phyloP scores from a whole-genome alignment of 495 filamentous ascomycete genomes.

The Aspergillus affinis region DNA sequence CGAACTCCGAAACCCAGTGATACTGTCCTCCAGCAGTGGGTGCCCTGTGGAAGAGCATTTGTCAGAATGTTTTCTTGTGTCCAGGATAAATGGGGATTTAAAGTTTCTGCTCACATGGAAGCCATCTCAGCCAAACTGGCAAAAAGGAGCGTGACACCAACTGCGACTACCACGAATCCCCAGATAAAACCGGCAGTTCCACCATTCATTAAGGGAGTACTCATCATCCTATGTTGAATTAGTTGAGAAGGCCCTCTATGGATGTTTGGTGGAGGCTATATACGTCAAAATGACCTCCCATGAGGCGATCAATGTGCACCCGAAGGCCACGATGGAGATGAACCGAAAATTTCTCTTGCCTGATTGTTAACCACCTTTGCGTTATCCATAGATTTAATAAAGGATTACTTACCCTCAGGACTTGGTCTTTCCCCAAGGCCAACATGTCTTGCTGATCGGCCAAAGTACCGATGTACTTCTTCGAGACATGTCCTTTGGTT shows the following conservation, averaged over 20 bases:
- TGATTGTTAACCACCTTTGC: conserved; percentile 1
- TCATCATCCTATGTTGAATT: conserved; percentile 33
- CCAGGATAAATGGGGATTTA: not conserved
- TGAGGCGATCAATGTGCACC: conserved; percentile 45
- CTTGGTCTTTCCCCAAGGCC: conserved; percentile 5
- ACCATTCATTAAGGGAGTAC: conserved; percentile 50
- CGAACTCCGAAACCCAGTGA: conserved; percentile 61
- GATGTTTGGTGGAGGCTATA: conserved; percentile 2
- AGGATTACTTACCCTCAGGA: conserved; percentile 1
- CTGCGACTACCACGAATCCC: conserved; percentile 49
- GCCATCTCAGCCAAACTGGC: conserved; percentile 57
- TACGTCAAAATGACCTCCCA: conserved; percentile 51
- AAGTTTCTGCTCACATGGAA: conserved; percentile 42
- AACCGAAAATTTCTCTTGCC: conserved; percentile 51
- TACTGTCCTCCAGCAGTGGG: conserved; percentile 55
- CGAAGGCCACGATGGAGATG: conserved; percentile 49
- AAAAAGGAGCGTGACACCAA: conserved; percentile 50
- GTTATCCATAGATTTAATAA: not conserved
- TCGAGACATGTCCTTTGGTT: conserved; percentile 2
- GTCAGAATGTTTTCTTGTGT: not conserved
- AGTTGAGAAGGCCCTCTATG: conserved; percentile 3
- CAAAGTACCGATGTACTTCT: conserved; percentile 7
- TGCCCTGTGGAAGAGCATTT: conserved; percentile 28
- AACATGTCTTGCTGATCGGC: conserved; percentile 5
- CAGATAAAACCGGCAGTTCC: conserved; percentile 59